Conservation (phyloP, 495 filamentous ascomycete genomes). For the Aspergillus nidulans region DNA sequence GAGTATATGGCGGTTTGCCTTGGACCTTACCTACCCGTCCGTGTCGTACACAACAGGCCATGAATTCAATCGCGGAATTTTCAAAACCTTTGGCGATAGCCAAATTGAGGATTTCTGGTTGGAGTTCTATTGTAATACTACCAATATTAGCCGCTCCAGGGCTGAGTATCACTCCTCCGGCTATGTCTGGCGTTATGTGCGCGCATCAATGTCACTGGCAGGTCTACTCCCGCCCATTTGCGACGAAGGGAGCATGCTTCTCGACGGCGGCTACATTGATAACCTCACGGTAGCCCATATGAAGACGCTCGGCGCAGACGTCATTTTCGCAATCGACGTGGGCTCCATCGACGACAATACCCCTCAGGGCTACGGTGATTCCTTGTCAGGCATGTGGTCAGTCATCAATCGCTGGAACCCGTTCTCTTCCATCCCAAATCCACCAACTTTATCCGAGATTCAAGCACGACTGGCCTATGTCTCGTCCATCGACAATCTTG, state of each 20-base stretch:
- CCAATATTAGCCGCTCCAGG: constrained; percentile 88
- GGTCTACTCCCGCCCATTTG: constrained; percentile 90
- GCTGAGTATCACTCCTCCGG: constrained; percentile 89
- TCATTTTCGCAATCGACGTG: constrained; percentile 95
- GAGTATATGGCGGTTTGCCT: constrained; percentile 93
- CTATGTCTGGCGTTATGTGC: constrained; percentile 94
- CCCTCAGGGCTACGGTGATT: constrained; percentile 88
- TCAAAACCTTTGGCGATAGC: constrained; percentile 93
- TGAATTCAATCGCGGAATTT: constrained; percentile 98
- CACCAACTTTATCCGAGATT: constrained; percentile 92
- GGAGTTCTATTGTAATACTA: constrained; percentile 98
- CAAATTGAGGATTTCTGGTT: constrained; percentile 99
- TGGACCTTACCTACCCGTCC: constrained; percentile 93
- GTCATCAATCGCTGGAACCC: constrained; percentile 95
- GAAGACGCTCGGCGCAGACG: constrained; percentile 86
- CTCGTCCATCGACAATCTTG: constrained; percentile 84
- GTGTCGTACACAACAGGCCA: constrained; percentile 95
- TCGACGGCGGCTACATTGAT: constrained; percentile 96
- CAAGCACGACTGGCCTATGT: constrained; percentile 94
- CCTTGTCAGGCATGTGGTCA: constrained; percentile 92
- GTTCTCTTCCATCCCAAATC: constrained; percentile 79
- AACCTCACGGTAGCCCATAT: constrained; percentile 96
- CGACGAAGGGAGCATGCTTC: constrained; percentile 91
- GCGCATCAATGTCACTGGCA: constrained; percentile 93
- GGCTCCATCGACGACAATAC: constrained; percentile 85